phyloP scores from a whole-genome alignment of 495 filamentous ascomycete species.

The Hyaloscypha variabilis region DNA sequence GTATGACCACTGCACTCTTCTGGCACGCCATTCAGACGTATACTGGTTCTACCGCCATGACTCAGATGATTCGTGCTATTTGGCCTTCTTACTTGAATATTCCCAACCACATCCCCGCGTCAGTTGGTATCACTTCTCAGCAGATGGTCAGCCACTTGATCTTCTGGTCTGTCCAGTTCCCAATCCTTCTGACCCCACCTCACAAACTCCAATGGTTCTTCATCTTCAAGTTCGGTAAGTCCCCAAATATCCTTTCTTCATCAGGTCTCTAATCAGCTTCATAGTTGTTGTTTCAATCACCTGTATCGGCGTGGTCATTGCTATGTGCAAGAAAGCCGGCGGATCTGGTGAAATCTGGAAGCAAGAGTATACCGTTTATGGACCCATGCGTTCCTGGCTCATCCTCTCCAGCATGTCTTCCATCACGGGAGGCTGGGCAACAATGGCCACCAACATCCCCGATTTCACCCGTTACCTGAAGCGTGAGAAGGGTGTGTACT shows the following conservation, averaged over 20 bases:
- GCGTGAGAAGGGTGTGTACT: constrained; percentile 52
- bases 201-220: constrained; percentile 54
- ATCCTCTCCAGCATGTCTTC: constrained; percentile 47
- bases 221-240: constrained; percentile 43
- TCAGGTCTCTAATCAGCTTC: neutral
- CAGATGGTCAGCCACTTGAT: constrained; percentile 51
- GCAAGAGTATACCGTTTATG: constrained; percentile 39
- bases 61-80: constrained; percentile 44
- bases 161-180: constrained; percentile 51
- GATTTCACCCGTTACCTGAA: constrained; percentile 64
- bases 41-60: constrained; percentile 45
- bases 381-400: constrained; percentile 42
- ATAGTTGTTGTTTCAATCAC: constrained; percentile 40
- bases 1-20: constrained; percentile 48
- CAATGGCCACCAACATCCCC: constrained; percentile 50
- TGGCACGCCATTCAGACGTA: constrained; percentile 50
- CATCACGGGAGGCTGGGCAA: constrained; percentile 47
- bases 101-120: constrained; percentile 49
- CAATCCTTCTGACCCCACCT: constrained; percentile 50
- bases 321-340: constrained; percentile 46
- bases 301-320: constrained; percentile 45
- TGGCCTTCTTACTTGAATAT: constrained; percentile 46
- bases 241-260: neutral
- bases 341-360: constrained; percentile 49
- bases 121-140: constrained; percentile 52